Conservation (phyloP, 2,329 filamentous ascomycete genomes). For the Colletotrichum chlorophyti region DNA sequence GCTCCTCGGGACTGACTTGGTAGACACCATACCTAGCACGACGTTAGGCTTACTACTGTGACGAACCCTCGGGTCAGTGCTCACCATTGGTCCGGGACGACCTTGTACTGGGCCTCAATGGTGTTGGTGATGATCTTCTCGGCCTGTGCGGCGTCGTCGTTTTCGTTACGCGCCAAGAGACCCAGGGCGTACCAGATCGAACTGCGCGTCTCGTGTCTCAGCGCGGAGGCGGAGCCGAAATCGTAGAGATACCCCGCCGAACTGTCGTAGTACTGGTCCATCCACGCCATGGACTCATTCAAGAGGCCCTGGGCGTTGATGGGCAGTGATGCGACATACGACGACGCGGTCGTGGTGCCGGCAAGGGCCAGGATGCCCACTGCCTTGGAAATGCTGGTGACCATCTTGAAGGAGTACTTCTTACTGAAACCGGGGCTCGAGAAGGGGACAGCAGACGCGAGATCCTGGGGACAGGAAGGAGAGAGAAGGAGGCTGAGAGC, state of each 20-base stretch:
- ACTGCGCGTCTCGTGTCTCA: constrained; percentile 62
- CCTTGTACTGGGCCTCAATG: constrained; percentile 58
- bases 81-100: constrained; percentile 61
- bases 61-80: constrained; percentile 23
- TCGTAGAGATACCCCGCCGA: constrained; percentile 60
- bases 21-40: constrained; percentile 53
- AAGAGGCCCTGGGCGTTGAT: constrained; percentile 46
- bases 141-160: constrained; percentile 55
- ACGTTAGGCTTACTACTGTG: constrained; percentile 25
- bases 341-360: constrained; percentile 17
- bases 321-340: constrained; percentile 29
- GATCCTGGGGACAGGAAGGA: neutral
- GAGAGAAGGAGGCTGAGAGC: too few relatives aligned
- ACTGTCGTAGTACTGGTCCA: constrained; percentile 62
- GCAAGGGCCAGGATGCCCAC: constrained; percentile 13
- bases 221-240: constrained; percentile 48
- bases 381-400: constrained; percentile 14
- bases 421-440: too few relatives aligned
- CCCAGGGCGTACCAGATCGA: constrained; percentile 67
- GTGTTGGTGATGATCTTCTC: constrained; percentile 61
- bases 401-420: too few relatives aligned
- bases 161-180: constrained; percentile 60
- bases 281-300: constrained; percentile 59
- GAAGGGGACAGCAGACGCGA: too few relatives aligned
- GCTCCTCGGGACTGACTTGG: constrained; percentile 62